Base-by-base conservation (phyloP, 2,329 filamentous ascomycete species). In the Penicillium sp. region DNA sequence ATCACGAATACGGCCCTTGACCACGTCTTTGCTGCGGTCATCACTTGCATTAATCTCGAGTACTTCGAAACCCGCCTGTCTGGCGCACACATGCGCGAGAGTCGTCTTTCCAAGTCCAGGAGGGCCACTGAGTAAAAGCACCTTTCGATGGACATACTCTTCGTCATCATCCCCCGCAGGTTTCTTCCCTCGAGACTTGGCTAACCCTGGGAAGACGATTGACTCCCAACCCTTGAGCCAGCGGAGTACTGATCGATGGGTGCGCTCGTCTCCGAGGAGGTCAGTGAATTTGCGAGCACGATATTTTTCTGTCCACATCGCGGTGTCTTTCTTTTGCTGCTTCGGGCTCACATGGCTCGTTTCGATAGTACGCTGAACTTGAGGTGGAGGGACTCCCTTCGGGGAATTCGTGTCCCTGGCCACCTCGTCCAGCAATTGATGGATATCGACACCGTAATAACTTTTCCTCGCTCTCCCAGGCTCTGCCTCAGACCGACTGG, bases 21-120 rank as follows among this genome's bases (percentile, higher is more conserved):
- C 93, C 1, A 99, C 89, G 63, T 92, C 84, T 27, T 81, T 80
- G 64, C 89, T 95, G 61, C 93, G 81, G 65, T 99, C 95, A 64
- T 99, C 93, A 61, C 92, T 97, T 8, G 95, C 93, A 62, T 99
- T 99, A 72, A 99, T 95, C 67, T 99, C 93, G 65, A 97, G 81
- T 1, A 95, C 88, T 63, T 97, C 93, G 62, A 99, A 99, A 0
- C 93, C 93, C 4, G 93, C 93, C 71, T 99, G 93, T 59, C 80
- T 85, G 0, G 95, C 95, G 66, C 93, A 97, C 0, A 99, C 93
- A 70, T 99, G 93, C 1, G 93, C 93, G 40, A 99, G 71, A 0
- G 93, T 99, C 0, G 93, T 99, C 75, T 99, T 99, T 25, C 93
- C 93, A 10, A 99, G 75, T 2, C 93, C 93, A 0, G 93, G 93